Evolutionary conservation across 805 yeast species (phyloP).

Genomic region (Saturnispora bothae): DNA sequence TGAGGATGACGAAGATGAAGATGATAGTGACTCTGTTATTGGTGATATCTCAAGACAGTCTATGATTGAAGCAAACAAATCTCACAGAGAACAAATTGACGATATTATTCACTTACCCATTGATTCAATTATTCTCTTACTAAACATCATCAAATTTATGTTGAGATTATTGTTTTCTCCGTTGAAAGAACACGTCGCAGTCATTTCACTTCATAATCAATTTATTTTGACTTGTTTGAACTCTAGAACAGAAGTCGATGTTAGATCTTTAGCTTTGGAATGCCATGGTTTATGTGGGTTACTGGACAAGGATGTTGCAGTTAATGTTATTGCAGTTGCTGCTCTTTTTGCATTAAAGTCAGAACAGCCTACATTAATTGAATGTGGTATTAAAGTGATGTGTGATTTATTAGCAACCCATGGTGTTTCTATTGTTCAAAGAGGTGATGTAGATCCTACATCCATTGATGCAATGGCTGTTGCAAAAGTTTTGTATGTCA

Average conservation of each 20-base stretch:
- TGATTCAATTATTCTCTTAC: conserved; percentile 48
- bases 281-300: conserved; percentile 77
- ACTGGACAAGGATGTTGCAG: conserved; percentile 55
- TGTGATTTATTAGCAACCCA: conserved; percentile 72
- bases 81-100: conserved; percentile 24
- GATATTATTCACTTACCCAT: conserved; percentile 34
- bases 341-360: conserved; percentile 53
- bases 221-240: conserved; percentile 72
- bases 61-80: conserved; percentile 22
- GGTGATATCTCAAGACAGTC: conserved; percentile 26
- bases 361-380: conserved; percentile 52
- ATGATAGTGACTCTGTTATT: conserved; percentile 21
- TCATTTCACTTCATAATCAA: conserved; percentile 63
- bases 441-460: conserved; percentile 30
- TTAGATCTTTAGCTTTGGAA: conserved; percentile 55
- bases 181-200: conserved; percentile 50
- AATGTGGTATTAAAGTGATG: conserved; percentile 56
- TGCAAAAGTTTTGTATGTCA: conserved; percentile 60
- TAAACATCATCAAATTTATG: conserved; percentile 58
- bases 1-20: conserved; percentile 14
- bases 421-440: conserved; percentile 58
- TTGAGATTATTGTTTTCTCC: conserved; percentile 59
- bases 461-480: conserved; percentile 56
- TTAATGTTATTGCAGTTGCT: conserved; percentile 48
- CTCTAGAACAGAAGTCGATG: conserved; percentile 36